Evolutionary conservation across 1,284 basidiomycete species (phyloP).

Genomic region (Coniophora puteana): DNA sequence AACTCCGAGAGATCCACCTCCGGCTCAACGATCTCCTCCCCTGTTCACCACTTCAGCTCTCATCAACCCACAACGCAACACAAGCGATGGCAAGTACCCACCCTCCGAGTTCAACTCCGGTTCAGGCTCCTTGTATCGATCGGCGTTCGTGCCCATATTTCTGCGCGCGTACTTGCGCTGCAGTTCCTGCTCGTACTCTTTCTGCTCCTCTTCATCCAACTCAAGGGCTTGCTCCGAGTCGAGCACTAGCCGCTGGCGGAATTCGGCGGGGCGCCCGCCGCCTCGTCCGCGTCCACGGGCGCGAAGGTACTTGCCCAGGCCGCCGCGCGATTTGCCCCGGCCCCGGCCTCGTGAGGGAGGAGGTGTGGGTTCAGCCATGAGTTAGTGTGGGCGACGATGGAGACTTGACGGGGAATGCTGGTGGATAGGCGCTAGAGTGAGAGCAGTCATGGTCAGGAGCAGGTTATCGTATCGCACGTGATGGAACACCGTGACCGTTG

Average conservation of each 20-base stretch:
- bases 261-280: slow-evolving; percentile 59
- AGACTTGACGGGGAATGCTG: neutral
- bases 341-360: slow-evolving; percentile 36
- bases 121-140: slow-evolving; percentile 66
- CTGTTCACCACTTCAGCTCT: slow-evolving; percentile 30
- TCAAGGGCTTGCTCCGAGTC: slow-evolving; percentile 47
- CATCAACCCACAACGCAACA: neutral
- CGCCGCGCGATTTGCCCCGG: slow-evolving; percentile 58
- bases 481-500: neutral
- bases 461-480: neutral
- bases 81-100: slow-evolving; percentile 9
- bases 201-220: slow-evolving; percentile 43
- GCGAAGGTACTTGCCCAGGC: slow-evolving; percentile 68
- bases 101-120: slow-evolving; percentile 67
- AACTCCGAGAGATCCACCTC: slow-evolving; percentile 70
- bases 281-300: slow-evolving; percentile 60
- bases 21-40: slow-evolving; percentile 64
- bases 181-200: no score
- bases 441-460: neutral
- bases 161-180: slow-evolving; percentile 51
- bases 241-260: slow-evolving; percentile 51
- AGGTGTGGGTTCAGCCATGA: slow-evolving; percentile 11
- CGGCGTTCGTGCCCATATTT: slow-evolving; percentile 61
- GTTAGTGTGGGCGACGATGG: slow-evolving; percentile 15
- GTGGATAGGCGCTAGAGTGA: slow-evolving; percentile 1